phyloP scores from a whole-genome alignment of 192 early-diverging fungal genomes.

The Geosiphon pyriformis region DNA sequence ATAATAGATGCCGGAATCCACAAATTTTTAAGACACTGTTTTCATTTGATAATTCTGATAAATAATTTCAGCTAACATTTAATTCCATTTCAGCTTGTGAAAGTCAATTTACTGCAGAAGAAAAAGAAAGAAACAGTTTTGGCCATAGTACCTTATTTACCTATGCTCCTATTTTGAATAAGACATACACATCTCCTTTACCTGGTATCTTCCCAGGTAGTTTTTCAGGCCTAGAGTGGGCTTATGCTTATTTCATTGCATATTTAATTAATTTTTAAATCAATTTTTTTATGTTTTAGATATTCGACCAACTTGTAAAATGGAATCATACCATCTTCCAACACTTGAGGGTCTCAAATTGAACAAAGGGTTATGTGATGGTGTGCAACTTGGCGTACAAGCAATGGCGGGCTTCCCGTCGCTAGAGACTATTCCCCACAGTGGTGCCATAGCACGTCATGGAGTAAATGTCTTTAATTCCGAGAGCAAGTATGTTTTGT shows the following conservation, averaged over 20 bases:
- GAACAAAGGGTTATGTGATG: conserved; percentile 55
- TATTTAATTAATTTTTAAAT: no score
- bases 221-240: no score
- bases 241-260: no score
- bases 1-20: no score
- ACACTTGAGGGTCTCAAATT: conserved; percentile 51
- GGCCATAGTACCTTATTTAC: conserved; percentile 64
- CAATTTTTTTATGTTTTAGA: conserved; percentile 11
- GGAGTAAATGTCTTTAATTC: conserved; percentile 81
- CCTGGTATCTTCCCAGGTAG: conserved; percentile 70
- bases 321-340: conserved; percentile 55
- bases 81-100: conserved; percentile 44
- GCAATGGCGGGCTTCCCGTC: conserved; percentile 85
- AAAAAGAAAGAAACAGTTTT: conserved; percentile 51
- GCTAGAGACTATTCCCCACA: conserved; percentile 72
- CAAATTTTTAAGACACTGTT: no score
- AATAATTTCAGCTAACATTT: not conserved
- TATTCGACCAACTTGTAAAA: conserved; percentile 42
- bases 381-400: conserved; percentile 54
- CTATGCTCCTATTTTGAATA: conserved; percentile 37
- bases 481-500: conserved; percentile 54
- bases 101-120: conserved; percentile 50
- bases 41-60: not conserved
- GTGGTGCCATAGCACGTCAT: conserved; percentile 64
- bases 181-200: conserved; percentile 52